Evolutionary conservation across 2,329 filamentous ascomycete species (phyloP), one percentile per base, ranked within the genome.

Genomic region (Lomentospora prolificans): DNA sequence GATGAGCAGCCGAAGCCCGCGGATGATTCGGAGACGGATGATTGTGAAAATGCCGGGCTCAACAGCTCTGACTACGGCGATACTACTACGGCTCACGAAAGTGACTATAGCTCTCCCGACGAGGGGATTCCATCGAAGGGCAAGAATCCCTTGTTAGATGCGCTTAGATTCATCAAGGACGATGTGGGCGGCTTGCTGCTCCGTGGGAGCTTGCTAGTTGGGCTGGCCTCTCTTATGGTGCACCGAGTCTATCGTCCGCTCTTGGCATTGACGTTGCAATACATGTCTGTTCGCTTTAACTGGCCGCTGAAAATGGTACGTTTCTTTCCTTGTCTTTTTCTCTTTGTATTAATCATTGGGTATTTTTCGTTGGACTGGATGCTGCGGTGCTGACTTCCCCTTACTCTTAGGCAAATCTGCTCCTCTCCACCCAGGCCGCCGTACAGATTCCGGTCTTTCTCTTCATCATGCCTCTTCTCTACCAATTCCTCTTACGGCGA

Each of bases 231-330:
- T 14, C 50, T 59, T 5, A 33, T 50, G 12, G 41, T 55, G 8
- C 33, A 52, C 8, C 51, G 52, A 30, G 28, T 59, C 2, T 52
- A 27, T 30, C 52, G 58, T 1, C 58, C 58, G 12, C 50, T 59
- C 25, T 31, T 59, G 8, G 58, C 55, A 31, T 27, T 59, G 6
- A 55, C 55, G 8, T 25, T 57, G 31, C 56, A 59, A n/a, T 59
- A 57, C 52, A 57, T 57, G 58, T 59, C 58, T 7, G 53, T 59
- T 28, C 50, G 44, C 17, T 59, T 59, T 33, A 41, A 19, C 6
- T 59, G 58, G 58, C 19, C 46, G 28, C 55, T 59, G 8, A 59
- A 53, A 48, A 55, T n/a, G 25, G 58, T 59, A 56, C 22, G 55
- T 25, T 8, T 39, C 12, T 28, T 30, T 7, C 22, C 4, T 55